A percentile compares a stretch with the other conserved stretches of the same genome.
These are phyloP conservation scores for Aspergillus diversus DNA, from an alignment of 495 filamentous ascomycete genomes.

Conservation along the genomic window DNA sequence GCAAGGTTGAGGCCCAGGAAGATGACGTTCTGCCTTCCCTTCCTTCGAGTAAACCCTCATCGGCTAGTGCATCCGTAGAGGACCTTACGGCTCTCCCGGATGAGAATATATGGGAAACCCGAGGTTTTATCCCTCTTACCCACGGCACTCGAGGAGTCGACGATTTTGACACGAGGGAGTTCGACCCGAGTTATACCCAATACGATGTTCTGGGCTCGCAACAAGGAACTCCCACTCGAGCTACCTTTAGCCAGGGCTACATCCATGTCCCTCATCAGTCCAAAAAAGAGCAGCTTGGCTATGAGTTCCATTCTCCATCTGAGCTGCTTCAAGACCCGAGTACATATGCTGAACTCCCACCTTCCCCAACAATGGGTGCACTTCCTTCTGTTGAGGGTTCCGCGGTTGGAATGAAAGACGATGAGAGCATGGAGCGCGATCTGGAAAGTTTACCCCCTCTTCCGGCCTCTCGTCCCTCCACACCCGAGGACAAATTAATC, in stretches of 20 bases:
- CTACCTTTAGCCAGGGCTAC: conserved; percentile 21
- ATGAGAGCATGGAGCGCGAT: conserved; percentile 20
- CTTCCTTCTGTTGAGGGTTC: conserved; percentile 47
- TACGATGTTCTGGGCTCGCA: conserved; percentile 40
- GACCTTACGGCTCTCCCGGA: conserved; percentile 39
- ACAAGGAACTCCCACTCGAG: conserved; percentile 42
- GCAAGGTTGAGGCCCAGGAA: conserved; percentile 40
- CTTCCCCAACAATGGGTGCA: conserved; percentile 29
- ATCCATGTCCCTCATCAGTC: conserved; percentile 12
- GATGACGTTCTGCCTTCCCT: conserved; percentile 51
- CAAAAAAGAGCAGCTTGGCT: conserved; percentile 40
- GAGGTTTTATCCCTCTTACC: conserved; percentile 30
- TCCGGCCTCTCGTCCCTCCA: conserved; percentile 21
- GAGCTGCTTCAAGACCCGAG: conserved; percentile 46
- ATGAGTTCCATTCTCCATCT: conserved; percentile 52
- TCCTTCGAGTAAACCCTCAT: conserved; percentile 54
- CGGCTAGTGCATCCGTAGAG: conserved; percentile 47
- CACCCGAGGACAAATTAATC: conserved; percentile 16
- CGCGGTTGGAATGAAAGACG: conserved; percentile 30
- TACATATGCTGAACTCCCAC: conserved; percentile 31
- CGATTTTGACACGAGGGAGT: conserved; percentile 30
- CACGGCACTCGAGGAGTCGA: conserved; percentile 24
- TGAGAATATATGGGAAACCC: conserved; percentile 39
- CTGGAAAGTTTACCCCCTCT: conserved; percentile 18
- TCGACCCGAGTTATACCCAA: conserved; percentile 17